phyloP scores from a whole-genome alignment of 202 grass and related monocot genomes.

The Schoenoplectus triqueter region DNA sequence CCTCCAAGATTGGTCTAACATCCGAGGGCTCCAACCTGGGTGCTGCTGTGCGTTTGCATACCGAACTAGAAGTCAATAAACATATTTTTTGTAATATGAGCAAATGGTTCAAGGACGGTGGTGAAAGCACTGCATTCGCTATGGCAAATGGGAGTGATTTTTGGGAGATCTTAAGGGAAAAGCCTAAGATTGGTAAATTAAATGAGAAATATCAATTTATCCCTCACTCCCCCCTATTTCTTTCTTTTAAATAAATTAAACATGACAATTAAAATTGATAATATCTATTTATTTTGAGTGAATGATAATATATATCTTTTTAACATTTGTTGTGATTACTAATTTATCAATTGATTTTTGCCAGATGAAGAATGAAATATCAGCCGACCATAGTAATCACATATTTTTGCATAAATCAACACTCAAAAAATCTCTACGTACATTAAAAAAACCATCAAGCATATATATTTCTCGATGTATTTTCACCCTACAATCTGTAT shows the following conservation, averaged over 20 bases:
- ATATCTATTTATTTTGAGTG: neutral
- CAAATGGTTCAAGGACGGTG: neutral
- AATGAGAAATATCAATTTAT: neutral
- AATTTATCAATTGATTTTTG: too few species aligned
- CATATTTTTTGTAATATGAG: neutral
- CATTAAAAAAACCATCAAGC: neutral
- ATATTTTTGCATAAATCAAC: too few species aligned
- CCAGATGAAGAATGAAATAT: too few species aligned
- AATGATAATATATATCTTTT: too few species aligned
- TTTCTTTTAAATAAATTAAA: too few species aligned
- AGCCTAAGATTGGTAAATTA: neutral
- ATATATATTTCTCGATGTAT: neutral
- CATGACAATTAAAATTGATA: too few species aligned
- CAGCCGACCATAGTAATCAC: too few species aligned
- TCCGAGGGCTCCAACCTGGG: neutral
- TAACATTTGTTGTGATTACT: too few species aligned
- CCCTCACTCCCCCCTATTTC: neutral
- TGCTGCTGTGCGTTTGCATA: neutral
- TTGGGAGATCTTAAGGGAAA: neutral
- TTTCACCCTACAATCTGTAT: neutral
- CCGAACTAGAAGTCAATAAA: neutral
- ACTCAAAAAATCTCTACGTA: too few species aligned
- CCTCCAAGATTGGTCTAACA: neutral
- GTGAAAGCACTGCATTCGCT: neutral
- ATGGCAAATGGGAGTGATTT: neutral